Evolutionary conservation across 768 basidiomycete species (phyloP).

Genomic region (Macrocybe gigantea): DNA sequence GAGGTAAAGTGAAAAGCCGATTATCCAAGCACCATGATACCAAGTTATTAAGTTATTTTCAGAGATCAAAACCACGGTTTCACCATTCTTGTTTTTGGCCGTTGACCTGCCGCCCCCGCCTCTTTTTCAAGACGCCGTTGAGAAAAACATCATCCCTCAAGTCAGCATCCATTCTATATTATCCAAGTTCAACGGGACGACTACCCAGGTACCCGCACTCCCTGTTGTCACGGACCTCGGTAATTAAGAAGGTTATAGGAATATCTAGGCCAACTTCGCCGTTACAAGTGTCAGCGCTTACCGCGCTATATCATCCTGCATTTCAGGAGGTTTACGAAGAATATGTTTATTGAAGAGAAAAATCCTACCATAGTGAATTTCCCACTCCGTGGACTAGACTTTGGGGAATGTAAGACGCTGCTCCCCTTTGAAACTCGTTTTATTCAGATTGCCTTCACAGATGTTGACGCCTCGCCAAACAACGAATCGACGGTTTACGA

Average conservation of each 20-base stretch:
- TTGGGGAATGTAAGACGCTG: constrained; percentile 73
- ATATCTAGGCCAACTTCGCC: constrained; percentile 74
- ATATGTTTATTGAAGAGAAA: constrained; percentile 95
- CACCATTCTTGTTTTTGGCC: constrained; percentile 94
- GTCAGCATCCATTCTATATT: constrained; percentile 87
- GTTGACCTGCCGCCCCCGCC: constrained; percentile 97
- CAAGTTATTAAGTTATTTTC: constrained; percentile 7
- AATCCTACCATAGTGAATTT: constrained; percentile 99
- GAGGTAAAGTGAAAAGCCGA: constrained; percentile 46
- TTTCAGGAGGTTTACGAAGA: constrained; percentile 96
- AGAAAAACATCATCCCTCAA: constrained; percentile 99
- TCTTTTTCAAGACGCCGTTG: constrained; percentile 90
- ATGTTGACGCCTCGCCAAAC: constrained; percentile 65
- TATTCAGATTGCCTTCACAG: constrained; percentile 32
- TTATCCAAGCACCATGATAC: neutral
- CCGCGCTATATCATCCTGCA: constrained; percentile 93
- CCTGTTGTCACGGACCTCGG: neutral
- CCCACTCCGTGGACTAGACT: constrained; percentile 88
- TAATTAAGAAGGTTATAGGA: constrained; percentile 43
- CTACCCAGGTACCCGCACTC: constrained; percentile 62
- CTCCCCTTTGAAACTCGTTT: constrained; percentile 16
- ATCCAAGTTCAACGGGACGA: constrained; percentile 89
- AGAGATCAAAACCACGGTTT: constrained; percentile 83
- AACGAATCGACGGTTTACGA: constrained; percentile 76
- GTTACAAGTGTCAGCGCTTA: constrained; percentile 85